A percentile compares a stretch with the other conserved stretches of the same genome.
Evolutionary conservation across 768 basidiomycete genomes (phyloP).

Genomic region (Melanogaster broomeanus): DNA sequence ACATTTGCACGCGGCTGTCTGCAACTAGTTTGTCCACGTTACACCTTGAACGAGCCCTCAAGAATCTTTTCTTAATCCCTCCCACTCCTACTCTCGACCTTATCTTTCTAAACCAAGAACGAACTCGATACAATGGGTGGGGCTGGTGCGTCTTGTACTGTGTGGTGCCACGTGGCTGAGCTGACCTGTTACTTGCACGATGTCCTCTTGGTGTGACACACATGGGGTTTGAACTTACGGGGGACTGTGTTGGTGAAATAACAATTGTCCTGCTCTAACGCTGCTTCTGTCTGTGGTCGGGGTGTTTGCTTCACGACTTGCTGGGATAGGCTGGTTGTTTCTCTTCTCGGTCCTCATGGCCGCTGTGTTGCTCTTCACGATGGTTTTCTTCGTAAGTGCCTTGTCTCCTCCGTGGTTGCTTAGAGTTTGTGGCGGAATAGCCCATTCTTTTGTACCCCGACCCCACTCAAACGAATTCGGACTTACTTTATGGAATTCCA

Average conservation of each 20-base stretch:
- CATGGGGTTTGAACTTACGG: background rate
- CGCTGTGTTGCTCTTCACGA: constrained; percentile 93
- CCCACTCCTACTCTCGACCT: background rate
- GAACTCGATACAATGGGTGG: constrained; percentile 38
- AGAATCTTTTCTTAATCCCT: background rate
- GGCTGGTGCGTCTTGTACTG: constrained; percentile 36
- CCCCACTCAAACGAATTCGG: background rate
- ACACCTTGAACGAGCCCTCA: background rate
- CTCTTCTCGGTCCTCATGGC: constrained; percentile 95
- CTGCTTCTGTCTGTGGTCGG: background rate
- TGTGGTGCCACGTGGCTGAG: background rate
- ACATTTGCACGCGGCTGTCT: background rate
- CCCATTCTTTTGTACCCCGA: no score
- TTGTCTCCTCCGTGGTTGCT: background rate
- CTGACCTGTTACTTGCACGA: background rate
- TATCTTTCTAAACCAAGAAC: background rate
- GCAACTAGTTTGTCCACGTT: background rate
- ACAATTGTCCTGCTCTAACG: background rate
- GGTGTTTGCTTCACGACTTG: background rate
- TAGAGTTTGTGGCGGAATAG: background rate
- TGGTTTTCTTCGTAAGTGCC: constrained; percentile 95
- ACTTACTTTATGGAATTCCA: background rate
- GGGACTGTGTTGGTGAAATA: background rate
- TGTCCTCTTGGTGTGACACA: no score
- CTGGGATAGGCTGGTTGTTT: constrained; percentile 86